phyloP scores from a whole-genome alignment of 2,329 filamentous ascomycete genomes.

The Aspergillus tanneri region DNA sequence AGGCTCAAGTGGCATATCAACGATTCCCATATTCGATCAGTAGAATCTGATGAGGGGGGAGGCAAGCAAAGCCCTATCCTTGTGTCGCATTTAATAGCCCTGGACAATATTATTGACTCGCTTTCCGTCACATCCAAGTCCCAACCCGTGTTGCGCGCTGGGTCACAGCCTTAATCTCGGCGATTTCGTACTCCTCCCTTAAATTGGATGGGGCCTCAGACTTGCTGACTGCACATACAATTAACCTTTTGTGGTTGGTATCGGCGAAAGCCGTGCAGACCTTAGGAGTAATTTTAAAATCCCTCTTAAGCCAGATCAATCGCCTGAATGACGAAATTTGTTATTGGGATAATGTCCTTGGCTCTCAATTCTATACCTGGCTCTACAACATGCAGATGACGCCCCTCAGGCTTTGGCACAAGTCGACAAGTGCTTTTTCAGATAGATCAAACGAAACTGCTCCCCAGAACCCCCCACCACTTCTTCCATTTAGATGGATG shows the following conservation, averaged over 20 bases:
- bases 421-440: constrained; percentile 63
- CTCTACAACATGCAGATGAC: constrained; percentile 85
- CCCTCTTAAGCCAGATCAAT: constrained; percentile 77
- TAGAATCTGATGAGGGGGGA: constrained; percentile 16
- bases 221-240: constrained; percentile 56
- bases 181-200: constrained; percentile 32
- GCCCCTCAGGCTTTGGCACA: constrained; percentile 73
- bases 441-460: constrained; percentile 40
- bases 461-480: constrained; percentile 16
- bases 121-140: constrained; percentile 69
- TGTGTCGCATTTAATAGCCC: constrained; percentile 43
- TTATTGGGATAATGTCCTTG: constrained; percentile 91
- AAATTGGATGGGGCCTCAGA: constrained; percentile 21
- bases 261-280: constrained; percentile 90
- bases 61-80: constrained; percentile 11
- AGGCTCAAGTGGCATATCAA: constrained; percentile 51
- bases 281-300: constrained; percentile 76
- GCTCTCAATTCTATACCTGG: constrained; percentile 73
- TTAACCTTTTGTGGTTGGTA: constrained; percentile 85
- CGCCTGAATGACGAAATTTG: constrained; percentile 82
- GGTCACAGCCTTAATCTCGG: constrained; percentile 62
- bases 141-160: constrained; percentile 59
- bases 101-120: constrained; percentile 67
- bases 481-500: constrained; percentile 47
- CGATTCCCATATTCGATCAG: constrained; percentile 13